Evolutionary conservation across 1,284 basidiomycete genomes (phyloP).

Genomic region (Austroboletus novae-zelandiae): DNA sequence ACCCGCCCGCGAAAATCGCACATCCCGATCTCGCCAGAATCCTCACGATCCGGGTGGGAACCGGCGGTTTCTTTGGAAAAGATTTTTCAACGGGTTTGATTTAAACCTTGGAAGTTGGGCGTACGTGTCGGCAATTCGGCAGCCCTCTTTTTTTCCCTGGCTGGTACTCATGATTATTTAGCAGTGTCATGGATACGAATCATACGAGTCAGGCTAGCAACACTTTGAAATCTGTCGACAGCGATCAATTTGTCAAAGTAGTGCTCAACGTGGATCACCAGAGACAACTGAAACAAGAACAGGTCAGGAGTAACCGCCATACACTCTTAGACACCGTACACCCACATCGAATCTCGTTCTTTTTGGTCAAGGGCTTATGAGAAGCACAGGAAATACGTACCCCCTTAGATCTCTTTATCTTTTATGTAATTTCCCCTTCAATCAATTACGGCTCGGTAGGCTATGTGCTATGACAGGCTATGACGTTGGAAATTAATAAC

Average conservation of each 20-base stretch:
- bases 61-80: too few species aligned
- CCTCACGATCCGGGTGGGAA: not conserved
- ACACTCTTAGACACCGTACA: too few species aligned
- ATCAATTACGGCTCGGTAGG: too few species aligned
- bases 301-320: too few species aligned
- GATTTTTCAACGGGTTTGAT: too few species aligned
- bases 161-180: not conserved
- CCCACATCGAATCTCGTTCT: not conserved
- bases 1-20: not conserved
- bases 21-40: not conserved
- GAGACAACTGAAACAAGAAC: too few species aligned
- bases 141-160: not conserved
- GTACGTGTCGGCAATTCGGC: not conserved
- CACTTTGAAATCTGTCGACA: too few species aligned
- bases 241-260: too few species aligned
- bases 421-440: not conserved
- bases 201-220: too few species aligned
- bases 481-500: constrained; percentile 7
- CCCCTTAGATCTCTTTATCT: not conserved
- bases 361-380: not conserved
- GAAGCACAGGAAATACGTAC: not conserved
- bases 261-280: too few species aligned
- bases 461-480: not conserved
- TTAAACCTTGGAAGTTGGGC: too few species aligned
- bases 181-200: too few species aligned